These are phyloP conservation scores for Hygrophila difformis DNA, from an alignment of 257 asterid genomes.

Conservation along the genomic window DNA sequence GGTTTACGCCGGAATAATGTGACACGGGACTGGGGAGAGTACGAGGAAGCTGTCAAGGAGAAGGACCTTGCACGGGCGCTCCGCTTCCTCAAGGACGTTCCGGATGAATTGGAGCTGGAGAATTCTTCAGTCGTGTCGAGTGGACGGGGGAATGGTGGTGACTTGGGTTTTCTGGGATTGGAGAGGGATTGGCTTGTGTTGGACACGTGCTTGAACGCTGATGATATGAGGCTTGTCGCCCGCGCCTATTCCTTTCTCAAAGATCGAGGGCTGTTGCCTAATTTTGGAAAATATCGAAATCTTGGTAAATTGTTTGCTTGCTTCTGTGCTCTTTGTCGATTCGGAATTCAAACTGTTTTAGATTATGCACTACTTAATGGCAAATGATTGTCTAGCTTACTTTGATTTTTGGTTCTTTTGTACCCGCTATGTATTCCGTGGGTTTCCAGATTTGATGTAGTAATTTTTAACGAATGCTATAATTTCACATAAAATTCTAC, in stretches of 20 bases:
- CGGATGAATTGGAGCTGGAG: conserved; percentile 25
- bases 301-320: conserved; percentile 41
- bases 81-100: conserved; percentile 46
- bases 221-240: conserved; percentile 85
- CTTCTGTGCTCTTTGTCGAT: no score
- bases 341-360: no score
- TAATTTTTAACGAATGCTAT: neutral
- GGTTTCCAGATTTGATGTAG: neutral
- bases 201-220: conserved; percentile 92
- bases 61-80: conserved; percentile 93
- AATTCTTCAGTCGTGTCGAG: conserved; percentile 23
- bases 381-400: neutral
- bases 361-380: neutral
- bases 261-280: conserved; percentile 56
- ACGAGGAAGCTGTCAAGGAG: conserved; percentile 79
- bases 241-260: conserved; percentile 65
- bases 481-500: neutral
- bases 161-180: conserved; percentile 22
- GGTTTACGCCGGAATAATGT: conserved; percentile 28
- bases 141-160: conserved; percentile 12
- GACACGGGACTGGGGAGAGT: conserved; percentile 71
- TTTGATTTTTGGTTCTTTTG: neutral
- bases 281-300: conserved; percentile 58
- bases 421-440: neutral
- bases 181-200: conserved; percentile 74